Evolutionary conservation across 768 basidiomycete genomes (phyloP).

Genomic region (Leccinellum luteum): DNA sequence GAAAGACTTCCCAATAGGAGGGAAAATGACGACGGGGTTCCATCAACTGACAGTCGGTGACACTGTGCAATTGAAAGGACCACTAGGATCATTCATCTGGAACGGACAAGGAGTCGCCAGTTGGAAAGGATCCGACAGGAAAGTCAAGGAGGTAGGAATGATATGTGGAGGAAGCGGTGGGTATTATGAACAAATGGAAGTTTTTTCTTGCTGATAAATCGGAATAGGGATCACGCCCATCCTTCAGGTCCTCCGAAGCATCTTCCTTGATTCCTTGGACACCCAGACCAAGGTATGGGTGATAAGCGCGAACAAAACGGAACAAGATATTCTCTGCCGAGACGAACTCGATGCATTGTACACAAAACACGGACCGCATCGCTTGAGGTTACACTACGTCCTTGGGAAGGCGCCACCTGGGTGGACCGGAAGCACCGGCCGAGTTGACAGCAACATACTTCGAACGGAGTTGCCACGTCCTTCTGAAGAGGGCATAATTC

Average conservation of each 20-base stretch:
- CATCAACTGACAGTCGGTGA: conserved; percentile 48
- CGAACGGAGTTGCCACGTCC: conserved; percentile 39
- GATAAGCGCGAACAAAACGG: conserved; percentile 45
- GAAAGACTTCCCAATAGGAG: conserved; percentile 39
- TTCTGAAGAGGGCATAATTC: conserved; percentile 37
- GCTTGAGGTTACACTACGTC: conserved; percentile 44
- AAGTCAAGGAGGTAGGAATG: conserved; percentile 45
- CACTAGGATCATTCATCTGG: conserved; percentile 57
- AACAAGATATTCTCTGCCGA: conserved; percentile 50
- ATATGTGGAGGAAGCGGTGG: conserved; percentile 56
- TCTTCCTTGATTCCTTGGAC: conserved; percentile 41
- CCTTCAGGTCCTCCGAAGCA: conserved; percentile 49
- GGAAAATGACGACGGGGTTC: conserved; percentile 51
- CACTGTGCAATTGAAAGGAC: conserved; percentile 55
- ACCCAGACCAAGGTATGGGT: conserved; percentile 43
- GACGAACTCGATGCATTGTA: conserved; percentile 45
- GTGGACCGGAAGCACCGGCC: conserved; percentile 43
- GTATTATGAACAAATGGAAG: conserved; percentile 5
- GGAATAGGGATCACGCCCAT: conserved; percentile 52
- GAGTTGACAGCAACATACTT: conserved; percentile 41
- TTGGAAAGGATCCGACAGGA: conserved; percentile 35
- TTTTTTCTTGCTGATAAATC: neutral
- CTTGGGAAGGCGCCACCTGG: conserved; percentile 33
- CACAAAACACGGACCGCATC: conserved; percentile 22
- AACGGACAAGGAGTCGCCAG: conserved; percentile 38